Evolutionary conservation across 2,329 filamentous ascomycete species (phyloP), one percentile per base, ranked within the genome.

Genomic region (Cytospora piceae): DNA sequence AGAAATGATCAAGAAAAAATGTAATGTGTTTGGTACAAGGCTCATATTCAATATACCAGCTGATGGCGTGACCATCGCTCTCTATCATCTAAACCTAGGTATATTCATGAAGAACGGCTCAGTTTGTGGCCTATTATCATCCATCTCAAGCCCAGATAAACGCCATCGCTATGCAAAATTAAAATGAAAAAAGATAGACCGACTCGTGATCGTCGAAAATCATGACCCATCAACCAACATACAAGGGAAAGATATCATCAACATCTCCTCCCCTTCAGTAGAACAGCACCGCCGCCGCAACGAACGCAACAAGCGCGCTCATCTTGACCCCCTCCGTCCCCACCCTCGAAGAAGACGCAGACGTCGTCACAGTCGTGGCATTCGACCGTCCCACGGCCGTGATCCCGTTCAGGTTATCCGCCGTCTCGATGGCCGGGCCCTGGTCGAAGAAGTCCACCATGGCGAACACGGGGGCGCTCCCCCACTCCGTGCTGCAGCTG

Each of bases 361-460:
- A 67, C 49, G 60, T 68, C 46, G 69, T 66, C 34, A 61, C 55
- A 46, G 59, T 64, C 63, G 63, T 68, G 64, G 58, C 69, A 15
- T 64, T 61, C 12, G 61, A 69, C 54, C 69, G 70, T 37, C 72
- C 70, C 57, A 67, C 68, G 20, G 65, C 59, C 53, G 55, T 77
- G 63, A 88, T 77, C 11, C 78, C 80, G 74, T 94, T 94, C 72
- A 93, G 75, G 55, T 72, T 76, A 76, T 95, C 92, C 2, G 90
- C 88, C 0, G 88, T 88, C 8, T 82, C 80, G 63, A 95, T 86
- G 37, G 90, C 85, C 0, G 89, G 87, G 0, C 89, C 91, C 66
- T 88, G 82, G 74, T 92, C 89, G 76, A 89, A 93, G 76, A 93
- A 94, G 76, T 96, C 92, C 1, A 94, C 90, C 12, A 95, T 82